Evolutionary conservation across 2,329 filamentous ascomycete species (phyloP), one percentile per base, ranked within the genome.

Genomic region (Hypoxylon sp.): DNA sequence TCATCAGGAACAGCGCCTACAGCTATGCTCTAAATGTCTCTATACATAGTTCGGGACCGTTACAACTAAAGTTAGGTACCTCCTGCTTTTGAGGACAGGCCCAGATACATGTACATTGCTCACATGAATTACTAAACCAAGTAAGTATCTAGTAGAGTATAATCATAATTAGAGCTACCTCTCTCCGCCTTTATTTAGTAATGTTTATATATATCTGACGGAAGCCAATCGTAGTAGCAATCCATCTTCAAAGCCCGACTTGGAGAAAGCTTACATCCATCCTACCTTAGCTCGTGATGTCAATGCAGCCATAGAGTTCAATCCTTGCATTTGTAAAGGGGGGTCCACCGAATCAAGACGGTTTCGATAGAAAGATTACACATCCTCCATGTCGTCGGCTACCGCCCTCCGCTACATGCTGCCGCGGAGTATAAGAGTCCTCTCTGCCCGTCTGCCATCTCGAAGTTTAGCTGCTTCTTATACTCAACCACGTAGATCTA

Each of bases 391-490:
- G 73, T 54, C 69, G 73, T 54, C 69, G 21, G 51, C 64, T 59
- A 65, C 31, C 21, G 51, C 54, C 29, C 39, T 56, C 46, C 56
- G 69, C 46, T 54, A 55, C 39, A 8, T 65, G 62, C 54, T 65
- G 35, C 47, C 55, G 46, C 63, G 55, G 63, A 59, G 47, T 75
- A 75, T 75, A 76, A 76, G 69, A 71, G 56, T 62, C 39, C 19
- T 63, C 32, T 44, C 63, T 29, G 8, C 42, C 64, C 69, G 48
- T 61, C 51, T 63, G 54, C 55, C 44, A 39, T 31, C n/a, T 67
- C 69, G 17, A 42, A 29, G 35, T 1, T 21, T 68, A 53, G 17
- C 48, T 46, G 17, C 59, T 48, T 27, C 24, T 27, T 44, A 32
- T 46, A 53, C 17, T 8, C 44, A 46, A 44, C 17, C 44, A 17